Evolutionary conservation across 2,329 filamentous ascomycete species (phyloP).

Genomic region (Trichoderma endophyticum): DNA sequence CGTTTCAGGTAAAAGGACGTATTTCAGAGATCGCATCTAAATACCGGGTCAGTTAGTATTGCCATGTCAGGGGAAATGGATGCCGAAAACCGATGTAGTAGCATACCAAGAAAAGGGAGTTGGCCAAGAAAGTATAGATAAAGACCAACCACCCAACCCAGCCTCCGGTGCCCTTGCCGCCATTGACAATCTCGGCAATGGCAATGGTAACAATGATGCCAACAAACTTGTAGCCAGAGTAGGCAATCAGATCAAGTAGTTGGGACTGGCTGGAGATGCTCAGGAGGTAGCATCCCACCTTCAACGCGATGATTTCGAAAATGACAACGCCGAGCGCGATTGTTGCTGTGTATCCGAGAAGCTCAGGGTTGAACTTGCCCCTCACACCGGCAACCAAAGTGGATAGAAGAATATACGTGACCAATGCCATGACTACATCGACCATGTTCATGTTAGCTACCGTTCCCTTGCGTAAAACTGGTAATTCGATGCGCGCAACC

Average conservation of each 20-base stretch:
- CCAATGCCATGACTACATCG: constrained; percentile 77
- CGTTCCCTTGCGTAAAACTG: background rate
- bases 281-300: constrained; percentile 88
- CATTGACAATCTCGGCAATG: constrained; percentile 72
- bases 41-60: constrained; percentile 11
- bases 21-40: constrained; percentile 89
- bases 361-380: constrained; percentile 89
- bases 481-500: constrained; percentile 21
- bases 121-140: constrained; percentile 86
- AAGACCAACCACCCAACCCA: constrained; percentile 90
- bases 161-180: constrained; percentile 76
- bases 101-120: constrained; percentile 88
- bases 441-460: constrained; percentile 24
- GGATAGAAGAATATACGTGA: constrained; percentile 94
- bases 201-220: constrained; percentile 88
- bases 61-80: background rate
- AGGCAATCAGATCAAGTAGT: constrained; percentile 88
- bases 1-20: constrained; percentile 87
- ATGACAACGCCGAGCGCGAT: constrained; percentile 78
- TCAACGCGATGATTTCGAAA: constrained; percentile 85
- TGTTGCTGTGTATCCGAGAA: constrained; percentile 85
- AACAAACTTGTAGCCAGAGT: constrained; percentile 98
- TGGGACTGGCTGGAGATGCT: constrained; percentile 93
- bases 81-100: constrained; percentile 18
- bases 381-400: constrained; percentile 85